phyloP scores from a whole-genome alignment of 2,329 filamentous ascomycete species.

The Colletotrichum ledebouriae region DNA sequence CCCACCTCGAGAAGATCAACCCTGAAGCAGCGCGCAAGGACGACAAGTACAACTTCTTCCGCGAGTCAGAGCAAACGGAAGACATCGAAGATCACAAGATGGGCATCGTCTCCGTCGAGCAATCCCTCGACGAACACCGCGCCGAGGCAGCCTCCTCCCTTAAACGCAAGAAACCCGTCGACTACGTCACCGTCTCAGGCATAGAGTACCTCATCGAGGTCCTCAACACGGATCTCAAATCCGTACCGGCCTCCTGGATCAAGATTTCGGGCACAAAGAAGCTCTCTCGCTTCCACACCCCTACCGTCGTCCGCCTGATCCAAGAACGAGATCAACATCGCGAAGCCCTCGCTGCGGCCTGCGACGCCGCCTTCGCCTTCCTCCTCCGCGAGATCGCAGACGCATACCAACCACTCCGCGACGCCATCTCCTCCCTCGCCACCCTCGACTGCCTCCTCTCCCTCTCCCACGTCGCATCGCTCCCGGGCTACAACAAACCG shows the following conservation, averaged over 20 bases:
- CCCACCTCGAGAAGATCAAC: conserved; percentile 88
- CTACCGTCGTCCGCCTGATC: conserved; percentile 85
- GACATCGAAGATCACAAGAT: conserved; percentile 90
- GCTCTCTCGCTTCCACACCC: conserved; percentile 92
- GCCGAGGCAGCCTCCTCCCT: conserved; percentile 78
- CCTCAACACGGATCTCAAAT: conserved; percentile 82
- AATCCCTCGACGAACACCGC: conserved; percentile 86
- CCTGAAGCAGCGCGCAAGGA: conserved; percentile 84
- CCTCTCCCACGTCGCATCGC: conserved; percentile 83
- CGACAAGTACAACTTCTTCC: conserved; percentile 96
- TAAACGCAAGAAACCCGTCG: conserved; percentile 75
- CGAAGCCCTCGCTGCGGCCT: conserved; percentile 91
- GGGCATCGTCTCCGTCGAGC: conserved; percentile 91
- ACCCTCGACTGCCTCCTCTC: conserved; percentile 92
- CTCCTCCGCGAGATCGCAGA: conserved; percentile 82
- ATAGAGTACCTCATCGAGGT: conserved; percentile 98
- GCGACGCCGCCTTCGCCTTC: conserved; percentile 82
- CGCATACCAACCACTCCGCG: conserved; percentile 85
- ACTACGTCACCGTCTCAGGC: conserved; percentile 86
- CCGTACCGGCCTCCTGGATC: conserved; percentile 92
- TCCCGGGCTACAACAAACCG: conserved; percentile 90
- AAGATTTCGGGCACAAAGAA: conserved; percentile 97
- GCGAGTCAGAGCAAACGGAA: conserved; percentile 88
- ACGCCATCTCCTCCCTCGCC: conserved; percentile 87
- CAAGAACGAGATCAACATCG: conserved; percentile 94